These are phyloP conservation scores for Fraxinus dipetala DNA, from an alignment of 305 asterid genomes.

Conservation along the genomic window DNA sequence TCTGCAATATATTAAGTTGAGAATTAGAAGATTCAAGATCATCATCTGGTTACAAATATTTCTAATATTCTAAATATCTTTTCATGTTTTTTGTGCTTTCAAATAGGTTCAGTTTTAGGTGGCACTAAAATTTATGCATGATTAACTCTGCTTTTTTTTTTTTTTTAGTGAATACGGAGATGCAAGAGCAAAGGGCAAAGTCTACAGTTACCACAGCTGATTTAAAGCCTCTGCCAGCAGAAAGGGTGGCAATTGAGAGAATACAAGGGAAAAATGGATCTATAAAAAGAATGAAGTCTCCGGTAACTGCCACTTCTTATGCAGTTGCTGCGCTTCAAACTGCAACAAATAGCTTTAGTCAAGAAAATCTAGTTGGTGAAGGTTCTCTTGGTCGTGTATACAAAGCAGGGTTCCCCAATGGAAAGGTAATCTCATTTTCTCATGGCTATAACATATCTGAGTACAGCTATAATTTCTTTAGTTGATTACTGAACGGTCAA, in stretches of 20 bases:
- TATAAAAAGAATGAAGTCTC: slow-evolving; percentile 62
- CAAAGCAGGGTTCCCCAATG: slow-evolving; percentile 77
- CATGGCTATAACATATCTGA: slow-evolving; percentile 6
- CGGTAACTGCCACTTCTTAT: slow-evolving; percentile 71
- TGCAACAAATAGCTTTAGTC: slow-evolving; percentile 93
- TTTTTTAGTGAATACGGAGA: slow-evolving; percentile 52
- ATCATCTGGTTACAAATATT: not conserved
- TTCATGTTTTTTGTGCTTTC: slow-evolving; percentile 12
- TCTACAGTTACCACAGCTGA: slow-evolving; percentile 50
- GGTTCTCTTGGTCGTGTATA: slow-evolving; percentile 98
- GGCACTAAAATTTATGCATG: slow-evolving; percentile 12
- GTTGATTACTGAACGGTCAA: not conserved
- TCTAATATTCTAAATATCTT: not conserved
- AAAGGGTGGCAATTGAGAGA: slow-evolving; percentile 52
- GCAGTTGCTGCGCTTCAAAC: slow-evolving; percentile 86
- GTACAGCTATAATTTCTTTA: not conserved
- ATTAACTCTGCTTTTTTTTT: slow-evolving; percentile 11
- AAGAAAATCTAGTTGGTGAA: slow-evolving; percentile 90
- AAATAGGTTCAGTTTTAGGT: slow-evolving; percentile 9
- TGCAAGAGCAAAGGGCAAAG: slow-evolving; percentile 61
- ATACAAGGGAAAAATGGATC: slow-evolving; percentile 75
- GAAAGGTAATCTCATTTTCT: slow-evolving; percentile 59
- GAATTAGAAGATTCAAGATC: slow-evolving; percentile 8
- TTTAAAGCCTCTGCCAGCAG: slow-evolving; percentile 69
- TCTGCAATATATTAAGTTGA: slow-evolving; percentile 8